Evolutionary conservation across 2,329 filamentous ascomycete species (phyloP).

Genomic region (Colletotrichum navitas): DNA sequence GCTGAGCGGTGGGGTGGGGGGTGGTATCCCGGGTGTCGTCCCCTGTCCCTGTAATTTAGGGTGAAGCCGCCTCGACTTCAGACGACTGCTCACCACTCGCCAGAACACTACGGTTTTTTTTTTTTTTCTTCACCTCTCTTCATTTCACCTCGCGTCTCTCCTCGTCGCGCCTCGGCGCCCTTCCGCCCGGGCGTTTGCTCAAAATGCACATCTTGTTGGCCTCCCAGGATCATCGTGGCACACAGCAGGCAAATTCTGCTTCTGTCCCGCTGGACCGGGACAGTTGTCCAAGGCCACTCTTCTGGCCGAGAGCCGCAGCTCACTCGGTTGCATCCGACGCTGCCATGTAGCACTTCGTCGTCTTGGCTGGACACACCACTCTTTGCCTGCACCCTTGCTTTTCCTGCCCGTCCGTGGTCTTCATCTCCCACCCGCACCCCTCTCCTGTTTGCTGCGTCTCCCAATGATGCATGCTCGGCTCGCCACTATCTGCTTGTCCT

Average conservation of each 20-base stretch:
- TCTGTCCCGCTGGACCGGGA: not conserved
- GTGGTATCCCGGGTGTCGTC: constrained; percentile 24
- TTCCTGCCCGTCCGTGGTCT: constrained; percentile 19
- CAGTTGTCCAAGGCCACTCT: not conserved
- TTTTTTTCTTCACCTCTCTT: not conserved
- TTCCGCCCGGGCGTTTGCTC: constrained; percentile 1
- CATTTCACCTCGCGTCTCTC: not conserved
- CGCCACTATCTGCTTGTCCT: constrained; percentile 14
- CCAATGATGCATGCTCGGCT: constrained; percentile 27
- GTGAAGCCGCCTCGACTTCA: constrained; percentile 43
- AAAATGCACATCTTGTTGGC: not conserved
- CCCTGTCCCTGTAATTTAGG: constrained; percentile 42
- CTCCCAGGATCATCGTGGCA: not conserved
- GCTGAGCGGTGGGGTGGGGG: constrained; percentile 18
- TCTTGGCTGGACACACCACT: constrained; percentile 10
- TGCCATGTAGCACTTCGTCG: constrained; percentile 20
- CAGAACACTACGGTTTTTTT: constrained; percentile 1
- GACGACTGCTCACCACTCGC: constrained; percentile 31
- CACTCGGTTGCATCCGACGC: constrained; percentile 26
- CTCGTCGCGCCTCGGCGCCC: not conserved
- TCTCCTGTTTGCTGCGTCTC: constrained; percentile 5
- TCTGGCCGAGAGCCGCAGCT: constrained; percentile 35
- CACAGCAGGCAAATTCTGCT: not conserved
- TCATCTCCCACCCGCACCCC: constrained; percentile 32
- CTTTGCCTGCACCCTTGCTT: constrained; percentile 20